Evolutionary conservation across 148 eudicot species (phyloP), one percentile per base, ranked within the genome.

Genomic region (Gaultheria prostrata): DNA sequence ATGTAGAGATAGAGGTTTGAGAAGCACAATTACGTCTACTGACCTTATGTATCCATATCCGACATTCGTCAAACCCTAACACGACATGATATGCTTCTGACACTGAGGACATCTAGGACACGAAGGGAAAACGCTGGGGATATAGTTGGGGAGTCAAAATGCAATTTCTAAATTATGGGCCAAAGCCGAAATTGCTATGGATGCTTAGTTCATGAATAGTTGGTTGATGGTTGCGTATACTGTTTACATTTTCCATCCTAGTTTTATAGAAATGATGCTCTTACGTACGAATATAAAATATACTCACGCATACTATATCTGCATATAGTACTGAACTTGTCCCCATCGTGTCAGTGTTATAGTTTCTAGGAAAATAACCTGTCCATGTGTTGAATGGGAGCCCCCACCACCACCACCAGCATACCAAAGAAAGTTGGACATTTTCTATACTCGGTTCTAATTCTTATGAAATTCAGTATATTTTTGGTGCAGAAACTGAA

Each of bases 401-500:
- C 28, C 77, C 50, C n/a, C n/a, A n/a, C n/a, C 30, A 10, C 77
- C 77, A 20, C 17, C 53, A 8, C 28, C 26, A 3, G 50, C 50
- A 20, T 51, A 39, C 24, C 13, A 72, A 17, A 33, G 17, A 72
- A 39, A 7, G n/a, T 72, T 72, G 46, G n/a, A 39, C 50, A 74
- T 74, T 9, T 74, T 74, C 24, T 74, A 43, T 20, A 12, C 43
- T 74, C 86, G 94, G 95, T 91, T 82, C 83, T 24, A 50, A 74
- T 12, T 51, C 50, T 43, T 5, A 39, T 35, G 32, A 54, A 84
- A n/a, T 28, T 71, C 54, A 18, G 39, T 24, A n/a, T 30, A 10
- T 84, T 21, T 89, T 81, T 85, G 50, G 17, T 76, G 81, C 88
- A 94, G 97, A 94, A 89, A 94, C 95, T 73, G 97, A 94, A 85